Base-by-base conservation (phyloP, 1,139 yeast genomes). In the Taphrina flavorubra region DNA sequence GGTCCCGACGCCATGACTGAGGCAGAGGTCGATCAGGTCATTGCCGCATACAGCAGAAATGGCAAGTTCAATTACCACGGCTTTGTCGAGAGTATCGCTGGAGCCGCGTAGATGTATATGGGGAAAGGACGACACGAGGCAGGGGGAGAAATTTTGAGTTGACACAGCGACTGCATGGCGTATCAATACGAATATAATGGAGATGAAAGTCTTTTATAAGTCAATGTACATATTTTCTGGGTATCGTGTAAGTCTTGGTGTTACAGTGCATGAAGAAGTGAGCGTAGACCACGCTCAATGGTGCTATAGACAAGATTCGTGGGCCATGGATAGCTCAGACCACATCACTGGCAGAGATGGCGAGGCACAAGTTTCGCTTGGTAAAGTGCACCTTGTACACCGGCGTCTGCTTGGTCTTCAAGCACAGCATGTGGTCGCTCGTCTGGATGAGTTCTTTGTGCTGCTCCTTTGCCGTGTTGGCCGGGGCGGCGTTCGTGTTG, bases 311-410 rank as follows among this genome's bases (percentile, higher is more conserved):
- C 47, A 44, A 16, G 18, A 44, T 44, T 13, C 8, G 13, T 14
- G 18, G 2, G 11, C n/a, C 3, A 44, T n/a, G 47, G 1, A 13
- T 44, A 1, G n/a, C 1, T 25, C 34, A 53, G 1, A 58, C 34
- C 18, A 42, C 42, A n/a, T 58, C 62, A 4, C 53, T 36, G 18
- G 67, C 61, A 10, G 61, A 53, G 20, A 63, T 39, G n/a, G 67
- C 67, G 34, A 63, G 47, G 47, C 67, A 63, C 73, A 95, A 80
- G 78, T 95, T 95, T 72, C 97, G 83, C 76, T 96, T 84, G 0
- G 98, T 92, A 77, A 92, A 94, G 75, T 89, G 92, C 42, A 95
- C 97, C 75, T 90, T 91, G 79, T 89, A 94, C 34, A 94, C 95
- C 1, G 98, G 97, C 0, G 98, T 91, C 79, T 88, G 88, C 79